phyloP scores from a whole-genome alignment of 331 rosid species.

The Stylosanthes scabra region DNA sequence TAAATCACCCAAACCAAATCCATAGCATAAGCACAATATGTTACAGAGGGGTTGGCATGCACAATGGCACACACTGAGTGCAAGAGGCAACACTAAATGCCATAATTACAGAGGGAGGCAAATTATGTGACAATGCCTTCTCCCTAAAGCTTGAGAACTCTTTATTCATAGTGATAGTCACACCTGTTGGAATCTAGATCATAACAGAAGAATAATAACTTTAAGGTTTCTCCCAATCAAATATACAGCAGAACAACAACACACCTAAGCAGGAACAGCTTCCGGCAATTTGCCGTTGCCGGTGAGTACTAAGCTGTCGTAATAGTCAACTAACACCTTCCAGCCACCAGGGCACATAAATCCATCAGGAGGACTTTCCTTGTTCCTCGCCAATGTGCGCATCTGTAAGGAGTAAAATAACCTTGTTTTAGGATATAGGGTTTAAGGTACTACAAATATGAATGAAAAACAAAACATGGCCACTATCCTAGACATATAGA shows the following conservation, averaged over 20 bases:
- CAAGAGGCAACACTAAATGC: conserved; percentile 54
- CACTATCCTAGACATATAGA: neutral
- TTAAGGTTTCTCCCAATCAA: conserved; percentile 61
- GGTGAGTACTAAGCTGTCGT: conserved; percentile 71
- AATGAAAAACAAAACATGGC: neutral
- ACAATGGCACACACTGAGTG: conserved; percentile 52
- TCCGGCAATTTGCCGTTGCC: conserved; percentile 67
- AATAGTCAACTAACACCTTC: conserved; percentile 91
- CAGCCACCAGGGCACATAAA: conserved; percentile 99
- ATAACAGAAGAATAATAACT: conserved; percentile 50
- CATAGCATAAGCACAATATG: conserved; percentile 45
- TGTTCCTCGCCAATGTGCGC: conserved; percentile 91
- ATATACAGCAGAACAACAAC: conserved; percentile 45
- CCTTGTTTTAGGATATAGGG: neutral
- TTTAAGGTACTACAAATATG: conserved; percentile 9
- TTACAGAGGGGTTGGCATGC: conserved; percentile 54
- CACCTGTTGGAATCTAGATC: conserved; percentile 31
- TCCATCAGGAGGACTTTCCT: conserved; percentile 97
- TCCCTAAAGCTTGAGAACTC: conserved; percentile 38
- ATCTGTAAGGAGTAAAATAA: conserved; percentile 58
- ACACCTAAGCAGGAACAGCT: conserved; percentile 73
- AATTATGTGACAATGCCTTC: conserved; percentile 48
- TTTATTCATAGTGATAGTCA: conserved; percentile 51
- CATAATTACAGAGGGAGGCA: conserved; percentile 61
- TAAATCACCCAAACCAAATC: conserved; percentile 33